phyloP scores from a whole-genome alignment of 495 filamentous ascomycete genomes.

The Xylaria grammica region DNA sequence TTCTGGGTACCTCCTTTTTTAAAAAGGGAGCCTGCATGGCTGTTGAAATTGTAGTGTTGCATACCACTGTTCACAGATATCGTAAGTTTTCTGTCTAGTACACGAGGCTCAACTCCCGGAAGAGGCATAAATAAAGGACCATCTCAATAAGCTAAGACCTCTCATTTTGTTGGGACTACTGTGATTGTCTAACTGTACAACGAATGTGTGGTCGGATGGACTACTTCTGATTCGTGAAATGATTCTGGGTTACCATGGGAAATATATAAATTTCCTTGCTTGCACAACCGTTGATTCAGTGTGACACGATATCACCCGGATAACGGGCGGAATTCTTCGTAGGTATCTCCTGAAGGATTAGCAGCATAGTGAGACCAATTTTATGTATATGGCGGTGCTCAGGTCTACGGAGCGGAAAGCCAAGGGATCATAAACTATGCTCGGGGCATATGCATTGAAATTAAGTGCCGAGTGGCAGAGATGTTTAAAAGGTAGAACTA shows the following conservation, averaged over 20 bases:
- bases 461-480: too few species aligned
- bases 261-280: not conserved
- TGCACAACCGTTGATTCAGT: slow-evolving; percentile 1
- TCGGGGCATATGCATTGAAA: not conserved
- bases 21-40: not conserved
- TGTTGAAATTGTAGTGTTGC: not conserved
- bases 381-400: not conserved
- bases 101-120: not conserved
- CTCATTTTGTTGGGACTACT: slow-evolving; percentile 1
- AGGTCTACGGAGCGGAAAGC: not conserved
- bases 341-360: not conserved
- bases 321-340: not conserved
- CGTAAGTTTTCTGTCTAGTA: not conserved
- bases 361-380: not conserved
- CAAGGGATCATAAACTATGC: not conserved
- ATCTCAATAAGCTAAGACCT: slow-evolving; percentile 1
- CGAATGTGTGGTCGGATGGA: not conserved
- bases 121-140: not conserved
- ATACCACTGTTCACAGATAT: not conserved
- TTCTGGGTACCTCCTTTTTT: slow-evolving; percentile 11
- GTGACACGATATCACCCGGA: not conserved
- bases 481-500: not conserved
- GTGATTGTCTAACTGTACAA: not conserved
- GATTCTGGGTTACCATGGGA: not conserved
- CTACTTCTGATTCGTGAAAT: not conserved